A percentile compares a stretch with the other conserved stretches of the same genome.
phyloP scores from a whole-genome alignment of 805 yeast genomes.

The Candida maltosa region DNA sequence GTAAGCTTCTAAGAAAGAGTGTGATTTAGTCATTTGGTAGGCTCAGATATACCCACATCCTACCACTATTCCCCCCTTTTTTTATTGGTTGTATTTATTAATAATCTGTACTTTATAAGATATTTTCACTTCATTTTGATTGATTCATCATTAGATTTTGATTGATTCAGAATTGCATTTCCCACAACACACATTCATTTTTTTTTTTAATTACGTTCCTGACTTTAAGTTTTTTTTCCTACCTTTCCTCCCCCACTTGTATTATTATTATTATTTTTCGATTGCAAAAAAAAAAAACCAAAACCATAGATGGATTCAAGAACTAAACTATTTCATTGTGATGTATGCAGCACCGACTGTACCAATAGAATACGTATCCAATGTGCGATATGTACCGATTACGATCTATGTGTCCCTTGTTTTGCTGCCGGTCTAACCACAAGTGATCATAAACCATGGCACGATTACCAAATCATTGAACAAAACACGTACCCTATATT shows the following conservation, averaged over 20 bases:
- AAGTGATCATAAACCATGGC: conserved; percentile 90
- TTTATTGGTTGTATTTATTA: neutral
- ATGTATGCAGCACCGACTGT: conserved; percentile 94
- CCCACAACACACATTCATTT: conserved; percentile 1
- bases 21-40: too few relatives aligned
- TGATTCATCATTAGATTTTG: conserved; percentile 7
- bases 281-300: neutral
- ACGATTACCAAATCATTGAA: conserved; percentile 87
- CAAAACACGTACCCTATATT: conserved; percentile 94
- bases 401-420: conserved; percentile 97
- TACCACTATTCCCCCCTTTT: neutral
- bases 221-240: neutral
- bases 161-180: conserved; percentile 4
- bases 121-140: conserved; percentile 5
- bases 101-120: conserved; percentile 1
- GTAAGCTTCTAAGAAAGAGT: too few relatives aligned
- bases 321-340: conserved; percentile 71
- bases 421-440: conserved; percentile 80
- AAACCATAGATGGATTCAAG: conserved; percentile 30
- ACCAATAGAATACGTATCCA: conserved; percentile 86
- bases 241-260: too few relatives aligned
- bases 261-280: conserved; percentile 2
- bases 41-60: neutral
- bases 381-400: conserved; percentile 91
- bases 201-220: neutral